Conservation (phyloP, 176 grass and related monocot genomes). For the Pharus latifolius region DNA sequence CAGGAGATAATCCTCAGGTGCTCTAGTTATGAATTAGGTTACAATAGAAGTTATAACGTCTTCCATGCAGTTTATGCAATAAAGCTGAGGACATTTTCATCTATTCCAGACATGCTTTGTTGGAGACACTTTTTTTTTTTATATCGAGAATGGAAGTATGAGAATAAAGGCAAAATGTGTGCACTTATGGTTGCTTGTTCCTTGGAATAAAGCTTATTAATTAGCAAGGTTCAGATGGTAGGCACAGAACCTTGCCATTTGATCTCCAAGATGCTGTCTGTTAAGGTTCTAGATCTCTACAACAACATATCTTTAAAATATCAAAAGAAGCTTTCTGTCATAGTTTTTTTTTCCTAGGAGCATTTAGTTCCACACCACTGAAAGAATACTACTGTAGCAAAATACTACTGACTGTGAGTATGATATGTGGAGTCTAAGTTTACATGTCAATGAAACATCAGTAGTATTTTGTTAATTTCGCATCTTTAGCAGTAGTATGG, state of each 20-base stretch:
- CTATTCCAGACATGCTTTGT: no score
- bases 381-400: no score
- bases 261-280: not conserved
- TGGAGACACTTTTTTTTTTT: no score
- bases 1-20: no score
- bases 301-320: not conserved
- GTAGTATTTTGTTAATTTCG: not conserved
- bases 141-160: no score
- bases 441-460: no score
- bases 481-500: not conserved
- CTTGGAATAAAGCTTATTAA: constrained; percentile 1
- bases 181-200: not conserved
- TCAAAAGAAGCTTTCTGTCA: not conserved
- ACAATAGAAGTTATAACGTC: no score
- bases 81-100: no score
- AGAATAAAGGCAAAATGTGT: constrained; percentile 1
- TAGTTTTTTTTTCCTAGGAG: not conserved
- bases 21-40: no score
- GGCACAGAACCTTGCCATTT: constrained; percentile 15
- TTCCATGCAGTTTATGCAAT: no score
- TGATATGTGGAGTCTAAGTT: no score
- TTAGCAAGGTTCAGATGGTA: constrained; percentile 6
- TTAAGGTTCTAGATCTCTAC: not conserved
- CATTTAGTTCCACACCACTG: not conserved
- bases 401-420: no score